Percentiles rank a stretch among this genome's conserved stretches.
These are phyloP conservation scores for Colletotrichum echinochloae DNA, from an alignment of 2,329 filamentous ascomycete species.

Conservation along the genomic window DNA sequence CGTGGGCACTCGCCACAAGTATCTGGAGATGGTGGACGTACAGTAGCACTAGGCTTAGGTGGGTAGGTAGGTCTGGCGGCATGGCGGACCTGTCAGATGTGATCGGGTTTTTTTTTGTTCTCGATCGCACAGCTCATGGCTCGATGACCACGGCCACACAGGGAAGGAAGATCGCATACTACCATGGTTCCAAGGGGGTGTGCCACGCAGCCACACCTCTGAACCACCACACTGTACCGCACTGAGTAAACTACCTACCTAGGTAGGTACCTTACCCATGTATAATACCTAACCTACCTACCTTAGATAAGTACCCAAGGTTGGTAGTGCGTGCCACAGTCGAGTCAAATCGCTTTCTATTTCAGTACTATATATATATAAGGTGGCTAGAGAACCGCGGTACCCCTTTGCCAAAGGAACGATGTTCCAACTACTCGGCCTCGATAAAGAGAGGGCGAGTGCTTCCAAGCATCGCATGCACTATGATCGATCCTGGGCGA, in stretches of 20 bases:
- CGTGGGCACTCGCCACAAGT: conserved; percentile 35
- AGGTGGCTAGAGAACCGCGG: conserved; percentile 10
- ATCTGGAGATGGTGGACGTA: no score
- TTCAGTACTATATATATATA: no score
- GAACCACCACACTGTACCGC: no score
- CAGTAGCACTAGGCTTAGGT: no score
- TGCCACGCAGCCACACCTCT: conserved; percentile 27
- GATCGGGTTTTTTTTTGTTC: neutral
- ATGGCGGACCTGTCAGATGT: conserved; percentile 3
- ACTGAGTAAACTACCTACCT: no score
- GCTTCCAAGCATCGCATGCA: neutral
- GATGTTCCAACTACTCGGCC: neutral
- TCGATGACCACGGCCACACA: conserved; percentile 37
- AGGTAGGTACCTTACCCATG: no score
- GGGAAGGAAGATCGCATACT: conserved; percentile 15
- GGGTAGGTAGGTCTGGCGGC: neutral
- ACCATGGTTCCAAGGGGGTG: conserved; percentile 5
- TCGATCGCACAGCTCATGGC: conserved; percentile 28
- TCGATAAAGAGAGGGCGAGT: neutral
- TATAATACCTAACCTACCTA: no score
- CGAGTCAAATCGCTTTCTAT: neutral
- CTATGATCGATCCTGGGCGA: neutral
- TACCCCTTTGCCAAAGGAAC: conserved; percentile 12
- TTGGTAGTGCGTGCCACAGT: neutral
- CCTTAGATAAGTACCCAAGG: no score